Evolutionary conservation across 495 filamentous ascomycete species (phyloP).

Genomic region (Penicillium manginii): DNA sequence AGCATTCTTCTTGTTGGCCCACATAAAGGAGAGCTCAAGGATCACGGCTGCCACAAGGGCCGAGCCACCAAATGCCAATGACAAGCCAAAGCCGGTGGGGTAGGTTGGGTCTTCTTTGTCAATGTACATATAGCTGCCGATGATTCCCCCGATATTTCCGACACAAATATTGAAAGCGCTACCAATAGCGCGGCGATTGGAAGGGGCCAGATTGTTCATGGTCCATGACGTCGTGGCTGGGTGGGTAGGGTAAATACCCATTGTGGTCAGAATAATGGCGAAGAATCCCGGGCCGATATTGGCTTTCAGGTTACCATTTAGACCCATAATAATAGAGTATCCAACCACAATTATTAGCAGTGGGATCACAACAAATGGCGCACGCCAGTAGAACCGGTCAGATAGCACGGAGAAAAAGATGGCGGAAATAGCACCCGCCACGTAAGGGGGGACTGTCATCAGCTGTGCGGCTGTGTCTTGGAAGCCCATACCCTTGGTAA

Average conservation of each 20-base stretch:
- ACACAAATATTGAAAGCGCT: constrained; percentile 41
- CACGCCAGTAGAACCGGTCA: constrained; percentile 42
- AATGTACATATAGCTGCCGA: constrained; percentile 42
- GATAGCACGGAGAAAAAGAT: constrained; percentile 36
- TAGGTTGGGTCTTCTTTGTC: constrained; percentile 34
- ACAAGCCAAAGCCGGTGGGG: constrained; percentile 37
- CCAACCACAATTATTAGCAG: constrained; percentile 30
- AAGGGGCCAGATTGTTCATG: constrained; percentile 40
- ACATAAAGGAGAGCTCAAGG: constrained; percentile 25
- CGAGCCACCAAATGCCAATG: constrained; percentile 27
- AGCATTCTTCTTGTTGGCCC: constrained; percentile 28
- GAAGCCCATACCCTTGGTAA: constrained; percentile 37
- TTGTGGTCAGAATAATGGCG: constrained; percentile 38
- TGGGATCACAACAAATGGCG: constrained; percentile 41
- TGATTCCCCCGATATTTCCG: constrained; percentile 40
- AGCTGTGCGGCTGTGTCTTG: constrained; percentile 33
- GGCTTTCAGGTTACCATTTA: constrained; percentile 31
- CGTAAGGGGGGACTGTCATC: constrained; percentile 37
- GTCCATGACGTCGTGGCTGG: constrained; percentile 42
- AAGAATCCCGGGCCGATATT: constrained; percentile 38
- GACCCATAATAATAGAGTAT: constrained; percentile 33
- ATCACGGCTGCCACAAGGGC: constrained; percentile 25
- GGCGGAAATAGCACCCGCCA: constrained; percentile 36
- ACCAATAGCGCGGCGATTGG: constrained; percentile 39
- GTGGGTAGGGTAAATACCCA: constrained; percentile 45